Conservation (phyloP, 208 protist genomes). For the Trypanosoma vivax region DNA sequence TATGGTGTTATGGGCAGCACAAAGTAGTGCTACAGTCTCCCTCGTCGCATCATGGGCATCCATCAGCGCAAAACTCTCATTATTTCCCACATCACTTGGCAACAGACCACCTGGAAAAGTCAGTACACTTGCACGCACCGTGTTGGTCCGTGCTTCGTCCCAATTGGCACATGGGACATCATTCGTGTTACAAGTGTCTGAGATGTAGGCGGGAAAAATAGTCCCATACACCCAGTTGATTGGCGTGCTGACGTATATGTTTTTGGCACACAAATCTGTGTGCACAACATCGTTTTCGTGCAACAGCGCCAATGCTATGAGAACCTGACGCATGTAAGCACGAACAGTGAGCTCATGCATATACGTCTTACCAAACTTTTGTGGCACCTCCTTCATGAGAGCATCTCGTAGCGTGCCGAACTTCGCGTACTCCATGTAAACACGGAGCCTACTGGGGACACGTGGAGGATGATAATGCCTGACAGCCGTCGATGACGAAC, state of each 20-base stretch:
- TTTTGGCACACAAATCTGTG: constrained; percentile 61
- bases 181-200: constrained; percentile 36
- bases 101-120: too few relatives aligned
- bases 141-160: constrained; percentile 24
- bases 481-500: too few relatives aligned
- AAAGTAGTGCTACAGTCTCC: too few relatives aligned
- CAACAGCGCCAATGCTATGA: constrained; percentile 68
- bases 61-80: too few relatives aligned
- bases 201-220: constrained; percentile 74
- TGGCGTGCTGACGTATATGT: constrained; percentile 48
- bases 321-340: constrained; percentile 72
- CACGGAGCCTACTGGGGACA: too few relatives aligned
- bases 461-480: too few relatives aligned
- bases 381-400: constrained; percentile 38
- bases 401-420: constrained; percentile 50
- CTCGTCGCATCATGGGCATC: too few relatives aligned
- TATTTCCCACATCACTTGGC: too few relatives aligned
- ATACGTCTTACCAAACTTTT: constrained; percentile 34
- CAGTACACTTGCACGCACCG: neutral
- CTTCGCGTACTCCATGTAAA: constrained; percentile 66
- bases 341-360: constrained; percentile 74
- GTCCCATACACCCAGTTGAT: constrained; percentile 48
- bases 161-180: constrained; percentile 24
- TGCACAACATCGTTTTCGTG: constrained; percentile 66
- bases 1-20: too few relatives aligned